Conservation (phyloP, 106 monocot genomes). For the Gastrodia elata region DNA sequence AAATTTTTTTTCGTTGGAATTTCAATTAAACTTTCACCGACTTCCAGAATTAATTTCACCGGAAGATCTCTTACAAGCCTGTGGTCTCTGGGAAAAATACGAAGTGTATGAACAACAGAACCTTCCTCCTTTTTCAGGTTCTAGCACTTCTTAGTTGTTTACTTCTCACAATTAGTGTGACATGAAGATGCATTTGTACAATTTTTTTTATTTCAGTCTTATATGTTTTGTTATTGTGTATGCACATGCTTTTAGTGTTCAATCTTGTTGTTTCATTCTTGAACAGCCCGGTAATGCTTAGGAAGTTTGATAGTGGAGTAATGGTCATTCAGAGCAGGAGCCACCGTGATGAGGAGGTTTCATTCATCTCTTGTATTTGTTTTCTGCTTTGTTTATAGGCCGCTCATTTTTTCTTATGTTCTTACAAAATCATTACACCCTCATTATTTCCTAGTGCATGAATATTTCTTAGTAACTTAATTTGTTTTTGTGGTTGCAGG, state of each 20-base stretch:
- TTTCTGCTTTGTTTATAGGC: background rate
- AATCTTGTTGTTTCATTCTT: constrained; percentile 7
- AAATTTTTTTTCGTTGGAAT: background rate
- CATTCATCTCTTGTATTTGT: background rate
- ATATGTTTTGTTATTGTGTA: background rate
- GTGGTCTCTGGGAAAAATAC: constrained; percentile 92
- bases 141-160: constrained; percentile 12
- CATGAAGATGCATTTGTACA: constrained; percentile 2
- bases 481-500: background rate
- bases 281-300: constrained; percentile 81
- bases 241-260: background rate
- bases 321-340: constrained; percentile 90
- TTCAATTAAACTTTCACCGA: constrained; percentile 9
- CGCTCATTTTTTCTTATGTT: background rate
- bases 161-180: constrained; percentile 11
- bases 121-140: constrained; percentile 41
- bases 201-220: background rate
- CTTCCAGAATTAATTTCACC: constrained; percentile 85
- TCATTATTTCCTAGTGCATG: background rate
- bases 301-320: constrained; percentile 94
- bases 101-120: constrained; percentile 84
- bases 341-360: constrained; percentile 89
- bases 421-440: background rate
- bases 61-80: constrained; percentile 94
- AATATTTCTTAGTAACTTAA: background rate